phyloP scores from a whole-genome alignment of 2,329 filamentous ascomycete genomes.

The Diplocarpon rosae region DNA sequence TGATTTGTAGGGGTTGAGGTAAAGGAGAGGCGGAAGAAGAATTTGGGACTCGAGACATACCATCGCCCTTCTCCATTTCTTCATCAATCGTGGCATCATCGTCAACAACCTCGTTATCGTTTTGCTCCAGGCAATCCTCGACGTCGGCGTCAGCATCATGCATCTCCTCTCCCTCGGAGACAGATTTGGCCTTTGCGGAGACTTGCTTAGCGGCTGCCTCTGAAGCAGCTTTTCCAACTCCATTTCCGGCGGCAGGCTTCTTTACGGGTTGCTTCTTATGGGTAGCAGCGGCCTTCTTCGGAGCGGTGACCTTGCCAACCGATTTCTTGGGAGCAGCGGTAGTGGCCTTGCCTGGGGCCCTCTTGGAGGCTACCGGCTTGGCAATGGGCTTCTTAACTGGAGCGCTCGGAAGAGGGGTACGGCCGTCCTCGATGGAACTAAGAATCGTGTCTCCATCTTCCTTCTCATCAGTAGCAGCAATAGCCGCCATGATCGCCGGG shows the following conservation, averaged over 20 bases:
- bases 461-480: neutral
- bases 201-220: neutral
- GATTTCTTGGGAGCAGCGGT: slow-evolving; percentile 11
- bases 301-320: neutral
- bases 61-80: neutral
- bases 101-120: neutral
- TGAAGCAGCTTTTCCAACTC: neutral
- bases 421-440: no score
- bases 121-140: neutral
- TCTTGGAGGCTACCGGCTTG: slow-evolving; percentile 14
- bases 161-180: neutral
- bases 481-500: neutral
- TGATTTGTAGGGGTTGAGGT: neutral
- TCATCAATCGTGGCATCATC: neutral
- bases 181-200: neutral
- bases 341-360: slow-evolving; percentile 15
- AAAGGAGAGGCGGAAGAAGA: neutral
- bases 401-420: neutral
- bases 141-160: neutral
- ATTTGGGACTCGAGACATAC: neutral
- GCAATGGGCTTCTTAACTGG: neutral
- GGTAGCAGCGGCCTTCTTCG: slow-evolving; percentile 20
- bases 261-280: neutral
- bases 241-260: neutral
- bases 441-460: neutral